A percentile compares a stretch with the other conserved stretches of the same genome.
Evolutionary conservation across 352 stramenopile genomes (phyloP).

Genomic region (Phytophthora cajani): DNA sequence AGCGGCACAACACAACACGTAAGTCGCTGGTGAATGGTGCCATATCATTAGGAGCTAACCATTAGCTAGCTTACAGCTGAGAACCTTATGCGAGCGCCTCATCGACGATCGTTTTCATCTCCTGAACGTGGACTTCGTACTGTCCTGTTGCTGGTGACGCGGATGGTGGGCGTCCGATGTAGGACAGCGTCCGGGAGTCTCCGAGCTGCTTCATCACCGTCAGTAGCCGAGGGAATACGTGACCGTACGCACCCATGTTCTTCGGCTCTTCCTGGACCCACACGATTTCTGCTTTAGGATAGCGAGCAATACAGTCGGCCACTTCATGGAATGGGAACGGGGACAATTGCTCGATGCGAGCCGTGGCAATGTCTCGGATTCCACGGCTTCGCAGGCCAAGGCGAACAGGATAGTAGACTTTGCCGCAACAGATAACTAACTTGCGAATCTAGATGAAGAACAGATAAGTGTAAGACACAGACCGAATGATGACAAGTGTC

Average conservation of each 20-base stretch:
- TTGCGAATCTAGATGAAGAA: conserved; percentile 59
- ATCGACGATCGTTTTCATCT: conserved; percentile 95
- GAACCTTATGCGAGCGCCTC: conserved; percentile 62
- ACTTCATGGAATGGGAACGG: conserved; percentile 98
- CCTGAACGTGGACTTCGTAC: conserved; percentile 92
- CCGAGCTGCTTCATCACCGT: conserved; percentile 92
- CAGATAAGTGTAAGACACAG: conserved; percentile 10
- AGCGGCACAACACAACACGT: no score
- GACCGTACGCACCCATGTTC: conserved; percentile 98
- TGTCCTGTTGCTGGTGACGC: conserved; percentile 97
- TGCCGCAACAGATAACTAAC: conserved; percentile 82
- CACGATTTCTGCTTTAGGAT: conserved; percentile 96
- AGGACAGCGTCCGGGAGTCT: conserved; percentile 72
- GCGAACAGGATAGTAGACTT: conserved; percentile 86
- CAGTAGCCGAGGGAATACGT: conserved; percentile 92
- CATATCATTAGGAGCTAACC: no score
- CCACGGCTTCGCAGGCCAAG: conserved; percentile 64
- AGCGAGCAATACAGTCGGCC: conserved; percentile 88
- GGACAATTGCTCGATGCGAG: conserved; percentile 87
- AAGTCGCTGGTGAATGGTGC: no score
- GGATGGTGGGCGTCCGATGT: conserved; percentile 95
- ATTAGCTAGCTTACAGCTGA: not conserved
- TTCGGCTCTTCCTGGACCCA: conserved; percentile 99
- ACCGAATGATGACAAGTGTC: not conserved
- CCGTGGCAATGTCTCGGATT: conserved; percentile 70